Base-by-base conservation (phyloP, 345 rosid species). In the Camelina laxa region DNA sequence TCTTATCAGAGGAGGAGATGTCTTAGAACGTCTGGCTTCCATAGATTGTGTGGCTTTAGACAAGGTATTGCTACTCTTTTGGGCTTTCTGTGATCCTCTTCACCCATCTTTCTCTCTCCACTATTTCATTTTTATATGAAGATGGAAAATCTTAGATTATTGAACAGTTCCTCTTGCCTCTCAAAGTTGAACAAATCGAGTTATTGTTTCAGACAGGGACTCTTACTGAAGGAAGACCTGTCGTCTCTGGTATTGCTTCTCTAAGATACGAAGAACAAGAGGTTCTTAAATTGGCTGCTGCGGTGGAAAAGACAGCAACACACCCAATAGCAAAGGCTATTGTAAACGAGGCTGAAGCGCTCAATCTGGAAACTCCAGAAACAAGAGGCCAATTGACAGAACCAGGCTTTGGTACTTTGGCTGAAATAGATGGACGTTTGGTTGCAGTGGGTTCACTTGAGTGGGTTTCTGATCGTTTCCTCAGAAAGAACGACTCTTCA, bases 1-100 rank as follows among this genome's bases (percentile, higher is more conserved):
- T 82, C 90, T 94, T 70, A 87, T 94, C 78, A 86, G 98, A 84
- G 98, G 98, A 77, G 97, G 96, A 70, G 97, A 91, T 84, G 96
- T 88, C 74, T 85, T 91, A 65, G 97, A 94, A 85, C 97, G 93
- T 54, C 81, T 94, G 78, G 93, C 98, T 47, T 80, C 86, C 75
- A 72, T 90, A 56, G 85, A 89, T 77, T 82, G 80, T 83, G 71
- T 91, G 56, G 98, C 97, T 81, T 79, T 91, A 39, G 98, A 94
- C 81, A 94, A 94, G 96, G 97, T 94, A 81, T 24, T 60, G 45
- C 54, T 69, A 53, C 24, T 57, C n/a, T 45, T 6, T 35, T 22
- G 13, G 39, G 51, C 60, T 8, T 67, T 50, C 55, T 39, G 16
- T 67, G 21, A 13, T 66, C 53, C 15, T 24, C 36, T 39, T 39